Evolutionary conservation across 164 flowering plant genomes (phyloP), one percentile per base, ranked within the genome.

Genomic region (Santalum album): DNA sequence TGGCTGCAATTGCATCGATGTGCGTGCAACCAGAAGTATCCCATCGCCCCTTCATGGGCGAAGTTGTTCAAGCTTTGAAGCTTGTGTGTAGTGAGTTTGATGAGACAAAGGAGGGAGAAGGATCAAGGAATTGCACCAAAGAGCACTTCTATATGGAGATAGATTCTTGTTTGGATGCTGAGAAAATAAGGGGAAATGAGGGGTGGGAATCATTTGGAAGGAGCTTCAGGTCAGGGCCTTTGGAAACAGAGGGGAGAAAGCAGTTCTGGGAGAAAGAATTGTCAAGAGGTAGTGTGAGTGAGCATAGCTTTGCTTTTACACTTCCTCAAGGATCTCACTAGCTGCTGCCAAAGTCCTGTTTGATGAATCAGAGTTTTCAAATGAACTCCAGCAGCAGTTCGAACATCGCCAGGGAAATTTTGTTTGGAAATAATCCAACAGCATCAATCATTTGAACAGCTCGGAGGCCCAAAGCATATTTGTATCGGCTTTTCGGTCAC

Each of bases 1-100:
- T 78, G 4, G 79, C 90, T 16, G 90, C 84, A 36, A 78, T 78
- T 34, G 89, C 83, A 16, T 82, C 85, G 21, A 76, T 80, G 75
- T 80, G 89, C 59, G 84, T 83, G 27, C 84, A 79, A 49, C 90
- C 87, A 12, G 90, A 84, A 51, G 90, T 78, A n/a, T 72, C 81
- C 51, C 76, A 77, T 56, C 79, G 90, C 0, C 90, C 90, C 16
- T 84, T 79, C 65, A 84, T 84, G 87, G 87, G 90, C 17, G 90
- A 84, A 62, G 87, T 84, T 44, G 84, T 84, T 45, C 90, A 84
- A 53, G 90, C 90, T 58, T 55, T 84, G 63, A 77, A 77, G 66
- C 81, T 83, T 24, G 79, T 84, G 0, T 75, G 78, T 61, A 66
- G 65, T 44, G 84, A 81, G 55, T 69, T 69, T 40, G 78, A 74